Evolutionary conservation across 192 early-diverging fungal genomes (phyloP).

Genomic region (Coemansia sp.): DNA sequence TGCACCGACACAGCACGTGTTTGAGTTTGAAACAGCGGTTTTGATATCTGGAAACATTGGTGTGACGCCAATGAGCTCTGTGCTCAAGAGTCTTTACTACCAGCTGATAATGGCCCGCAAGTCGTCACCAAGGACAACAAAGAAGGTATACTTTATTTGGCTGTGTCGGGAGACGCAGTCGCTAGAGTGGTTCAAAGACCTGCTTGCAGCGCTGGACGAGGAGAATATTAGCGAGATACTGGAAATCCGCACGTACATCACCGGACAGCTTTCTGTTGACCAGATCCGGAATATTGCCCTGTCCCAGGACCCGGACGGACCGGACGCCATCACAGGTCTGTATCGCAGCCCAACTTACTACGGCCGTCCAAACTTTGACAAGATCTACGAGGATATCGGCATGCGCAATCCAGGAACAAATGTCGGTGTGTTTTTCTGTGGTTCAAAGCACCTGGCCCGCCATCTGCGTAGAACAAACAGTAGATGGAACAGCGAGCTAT

Average conservation of each 20-base stretch:
- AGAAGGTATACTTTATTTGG: conserved; percentile 68
- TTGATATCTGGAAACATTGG: conserved; percentile 72
- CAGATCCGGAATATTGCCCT: conserved; percentile 65
- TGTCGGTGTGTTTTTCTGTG: conserved; percentile 85
- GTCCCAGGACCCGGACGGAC: conserved; percentile 55
- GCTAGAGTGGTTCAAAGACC: conserved; percentile 69
- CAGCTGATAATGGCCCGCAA: conserved; percentile 30
- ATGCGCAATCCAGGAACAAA: conserved; percentile 57
- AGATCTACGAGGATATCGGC: conserved; percentile 64
- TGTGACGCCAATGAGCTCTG: conserved; percentile 73
- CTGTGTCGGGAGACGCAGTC: conserved; percentile 63
- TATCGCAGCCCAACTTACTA: conserved; percentile 66
- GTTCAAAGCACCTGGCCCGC: conserved; percentile 62
- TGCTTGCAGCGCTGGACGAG: conserved; percentile 61
- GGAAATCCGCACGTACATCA: conserved; percentile 68
- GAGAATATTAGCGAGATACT: conserved; percentile 60
- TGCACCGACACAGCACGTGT: conserved; percentile 76
- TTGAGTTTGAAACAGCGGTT: conserved; percentile 62
- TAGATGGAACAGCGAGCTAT: conserved; percentile 44
- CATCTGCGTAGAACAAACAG: conserved; percentile 36
- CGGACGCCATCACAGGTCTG: conserved; percentile 73
- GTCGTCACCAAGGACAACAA: conserved; percentile 14
- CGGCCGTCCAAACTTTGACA: conserved; percentile 77
- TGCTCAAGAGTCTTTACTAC: conserved; percentile 69
- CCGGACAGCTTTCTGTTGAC: conserved; percentile 58